Conservation (phyloP, 1,139 yeast species). For the Magnusiomyces sp. region DNA sequence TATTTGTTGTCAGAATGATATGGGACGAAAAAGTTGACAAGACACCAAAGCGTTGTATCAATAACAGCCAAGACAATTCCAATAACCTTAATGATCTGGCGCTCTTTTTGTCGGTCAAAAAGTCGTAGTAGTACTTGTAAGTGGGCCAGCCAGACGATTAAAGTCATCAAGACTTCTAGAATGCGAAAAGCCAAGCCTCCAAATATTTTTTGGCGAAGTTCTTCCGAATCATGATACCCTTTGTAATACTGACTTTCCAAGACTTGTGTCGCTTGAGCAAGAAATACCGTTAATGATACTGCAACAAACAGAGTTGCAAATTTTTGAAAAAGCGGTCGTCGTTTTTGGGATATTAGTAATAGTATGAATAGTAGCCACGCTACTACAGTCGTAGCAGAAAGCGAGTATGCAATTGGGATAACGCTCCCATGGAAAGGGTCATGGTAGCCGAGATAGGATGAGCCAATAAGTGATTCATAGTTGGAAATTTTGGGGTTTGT, state of each 20-base stretch:
- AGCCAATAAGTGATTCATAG: slow-evolving; percentile 6
- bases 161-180: slow-evolving; percentile 54
- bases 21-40: slow-evolving; percentile 19
- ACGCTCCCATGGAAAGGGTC: slow-evolving; percentile 32
- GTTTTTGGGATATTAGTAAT: slow-evolving; percentile 26
- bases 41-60: slow-evolving; percentile 18
- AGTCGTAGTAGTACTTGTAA: slow-evolving; percentile 68
- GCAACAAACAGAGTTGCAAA: slow-evolving; percentile 28
- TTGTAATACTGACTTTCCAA: slow-evolving; percentile 34
- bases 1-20: slow-evolving; percentile 36
- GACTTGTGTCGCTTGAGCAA: slow-evolving; percentile 22
- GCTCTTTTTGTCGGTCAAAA: slow-evolving; percentile 61
- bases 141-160: slow-evolving; percentile 64
- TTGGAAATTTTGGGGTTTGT: neutral
- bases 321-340: slow-evolving; percentile 31
- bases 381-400: slow-evolving; percentile 30
- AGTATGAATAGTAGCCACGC: slow-evolving; percentile 31
- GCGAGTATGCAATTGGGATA: slow-evolving; percentile 30
- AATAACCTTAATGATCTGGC: slow-evolving; percentile 49
- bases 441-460: slow-evolving; percentile 1
- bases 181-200: slow-evolving; percentile 44
- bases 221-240: slow-evolving; percentile 51
- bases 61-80: slow-evolving; percentile 52
- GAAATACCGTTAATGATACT: slow-evolving; percentile 27
- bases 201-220: slow-evolving; percentile 43